Percentiles rank a stretch among this genome's conserved stretches.
phyloP scores from a whole-genome alignment of 139 green algal genomes.

The Coccomyxa sp. region DNA sequence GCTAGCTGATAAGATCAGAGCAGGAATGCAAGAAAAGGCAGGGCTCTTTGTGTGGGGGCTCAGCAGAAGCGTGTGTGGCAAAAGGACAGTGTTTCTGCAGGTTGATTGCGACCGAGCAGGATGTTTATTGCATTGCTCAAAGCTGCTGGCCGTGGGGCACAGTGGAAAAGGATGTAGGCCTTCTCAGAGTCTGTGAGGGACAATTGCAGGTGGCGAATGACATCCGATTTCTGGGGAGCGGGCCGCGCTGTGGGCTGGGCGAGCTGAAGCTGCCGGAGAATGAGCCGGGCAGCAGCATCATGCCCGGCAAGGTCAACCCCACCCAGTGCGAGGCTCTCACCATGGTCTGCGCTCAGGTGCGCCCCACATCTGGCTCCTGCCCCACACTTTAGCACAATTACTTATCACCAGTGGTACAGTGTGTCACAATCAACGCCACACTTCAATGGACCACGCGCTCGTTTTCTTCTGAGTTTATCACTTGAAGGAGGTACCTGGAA shows the following conservation, averaged over 20 bases:
- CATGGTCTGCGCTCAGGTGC: slow-evolving; percentile 87
- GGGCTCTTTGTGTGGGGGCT: neutral
- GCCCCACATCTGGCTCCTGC: neutral
- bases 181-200: neutral
- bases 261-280: slow-evolving; percentile 95
- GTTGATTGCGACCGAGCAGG: no score
- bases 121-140: no score
- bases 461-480: no score
- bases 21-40: neutral
- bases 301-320: slow-evolving; percentile 98
- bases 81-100: no score
- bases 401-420: no score
- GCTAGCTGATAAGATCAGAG: no score
- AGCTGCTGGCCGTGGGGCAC: no score
- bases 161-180: no score
- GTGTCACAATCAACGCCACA: no score
- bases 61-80: no score
- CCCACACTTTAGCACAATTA: neutral
- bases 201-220: slow-evolving; percentile 68
- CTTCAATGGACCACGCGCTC: no score
- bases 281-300: slow-evolving; percentile 94
- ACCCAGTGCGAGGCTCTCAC: slow-evolving; percentile 95
- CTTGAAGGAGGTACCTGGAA: no score
- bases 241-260: slow-evolving; percentile 85
- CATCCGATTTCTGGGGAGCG: slow-evolving; percentile 52